Percentiles rank a stretch among this genome's conserved stretches.
phyloP scores from a whole-genome alignment of 2,329 filamentous ascomycete species.

The Trichoderma hamatum region DNA sequence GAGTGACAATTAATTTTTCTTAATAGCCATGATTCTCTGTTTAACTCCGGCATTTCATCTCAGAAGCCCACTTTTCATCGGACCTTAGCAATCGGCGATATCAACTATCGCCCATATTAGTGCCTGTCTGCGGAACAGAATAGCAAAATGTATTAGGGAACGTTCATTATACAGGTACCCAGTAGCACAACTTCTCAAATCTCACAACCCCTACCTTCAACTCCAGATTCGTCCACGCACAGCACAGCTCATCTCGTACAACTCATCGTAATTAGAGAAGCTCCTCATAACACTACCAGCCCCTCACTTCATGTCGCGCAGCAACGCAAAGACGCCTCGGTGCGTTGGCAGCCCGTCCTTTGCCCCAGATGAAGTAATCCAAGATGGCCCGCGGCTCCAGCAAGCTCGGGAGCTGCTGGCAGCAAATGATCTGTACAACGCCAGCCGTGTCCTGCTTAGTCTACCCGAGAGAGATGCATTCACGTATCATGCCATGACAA shows the following conservation, averaged over 20 bases:
- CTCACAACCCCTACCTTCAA: neutral
- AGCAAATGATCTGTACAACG: slow-evolving; percentile 50
- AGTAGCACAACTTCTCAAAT: neutral
- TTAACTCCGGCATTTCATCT: neutral
- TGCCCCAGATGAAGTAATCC: slow-evolving; percentile 45
- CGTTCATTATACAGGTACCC: neutral
- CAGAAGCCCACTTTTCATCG: neutral
- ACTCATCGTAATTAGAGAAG: neutral
- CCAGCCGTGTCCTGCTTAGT: slow-evolving; percentile 49
- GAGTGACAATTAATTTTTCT: neutral
- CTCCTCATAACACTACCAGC: neutral
- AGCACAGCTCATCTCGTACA: neutral
- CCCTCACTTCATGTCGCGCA: slow-evolving; percentile 35
- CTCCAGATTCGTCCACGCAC: neutral
- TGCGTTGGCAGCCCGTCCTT: slow-evolving; percentile 52
- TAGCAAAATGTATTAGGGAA: neutral
- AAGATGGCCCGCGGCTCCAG: slow-evolving; percentile 44
- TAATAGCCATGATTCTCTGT: neutral
- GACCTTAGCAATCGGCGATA: slow-evolving; percentile 5
- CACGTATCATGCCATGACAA: slow-evolving; percentile 56
- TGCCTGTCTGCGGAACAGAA: neutral
- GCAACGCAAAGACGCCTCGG: slow-evolving; percentile 36
- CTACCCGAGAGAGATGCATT: slow-evolving; percentile 51
- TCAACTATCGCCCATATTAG: neutral
- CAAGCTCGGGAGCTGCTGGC: slow-evolving; percentile 44